Evolutionary conservation across 2,329 filamentous ascomycete genomes (phyloP), one percentile per base, ranked within the genome.

Genomic region (Madurella mycetomatis): DNA sequence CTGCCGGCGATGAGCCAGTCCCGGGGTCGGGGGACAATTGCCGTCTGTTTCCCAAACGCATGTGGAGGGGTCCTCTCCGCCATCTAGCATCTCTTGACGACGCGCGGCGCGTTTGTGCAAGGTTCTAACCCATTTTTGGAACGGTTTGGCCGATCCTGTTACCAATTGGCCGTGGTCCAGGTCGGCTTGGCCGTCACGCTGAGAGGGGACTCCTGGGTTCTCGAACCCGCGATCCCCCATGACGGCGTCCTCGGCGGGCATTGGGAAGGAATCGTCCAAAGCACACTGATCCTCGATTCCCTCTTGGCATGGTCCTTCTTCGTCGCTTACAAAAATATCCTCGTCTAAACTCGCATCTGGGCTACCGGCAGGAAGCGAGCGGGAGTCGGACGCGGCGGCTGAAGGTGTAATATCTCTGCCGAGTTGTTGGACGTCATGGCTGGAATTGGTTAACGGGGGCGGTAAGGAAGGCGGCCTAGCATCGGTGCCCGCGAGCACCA

Each of bases 61-160:
- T 37, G 67, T 67, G 39, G 61, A 54, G 37, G 65, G 62, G 42
- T 63, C 60, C 16, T 54, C 61, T 46, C 60, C 61, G 40, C 57
- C 59, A 17, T 43, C 60, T 32, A 55, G 56, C 25, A 52, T 54
- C 45, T 58, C 71, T 55, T 67, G 72, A 41, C 71, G 75, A 51
- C 75, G 73, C 45, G 65, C 67, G 54, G 76, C 81, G 63, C 81
- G 81, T 57, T 78, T 81, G 56, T 86, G 82, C 17, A 92, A 71
- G 4, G 80, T 86, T 59, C 76, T 86, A 70, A 92, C 82, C 87
- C 88, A 92, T 67, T 81, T 85, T 44, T 82, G 79, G 63, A 92
- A 90, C 2, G 85, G 83, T 8, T 64, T 66, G 44, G 62, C 65
- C n/a, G 55, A 48, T 44, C 53, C 56, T 39, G 54, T 17, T 11